Evolutionary conservation across 441 rosid genomes (phyloP).

Genomic region (Sinapis alba): DNA sequence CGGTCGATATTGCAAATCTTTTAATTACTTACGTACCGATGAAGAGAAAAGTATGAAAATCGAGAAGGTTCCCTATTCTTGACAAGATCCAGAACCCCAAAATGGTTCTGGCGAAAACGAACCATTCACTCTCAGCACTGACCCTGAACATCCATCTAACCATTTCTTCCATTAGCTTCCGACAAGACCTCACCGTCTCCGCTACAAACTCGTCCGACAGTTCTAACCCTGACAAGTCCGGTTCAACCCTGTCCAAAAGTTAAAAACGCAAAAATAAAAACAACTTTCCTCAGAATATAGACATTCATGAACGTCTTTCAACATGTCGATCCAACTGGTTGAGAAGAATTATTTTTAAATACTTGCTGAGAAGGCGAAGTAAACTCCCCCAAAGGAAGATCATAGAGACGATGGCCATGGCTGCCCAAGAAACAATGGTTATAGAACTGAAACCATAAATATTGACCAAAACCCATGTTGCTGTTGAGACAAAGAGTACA

Average conservation of each 20-base stretch:
- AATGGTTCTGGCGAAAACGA: slow-evolving; percentile 40
- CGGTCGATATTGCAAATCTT: background rate
- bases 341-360: background rate
- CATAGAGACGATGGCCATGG: slow-evolving; percentile 43
- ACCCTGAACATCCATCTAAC: slow-evolving; percentile 52
- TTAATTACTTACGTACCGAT: slow-evolving; percentile 36
- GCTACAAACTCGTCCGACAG: slow-evolving; percentile 42
- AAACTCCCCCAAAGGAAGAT: slow-evolving; percentile 62
- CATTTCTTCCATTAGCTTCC: slow-evolving; percentile 40
- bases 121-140: slow-evolving; percentile 54
- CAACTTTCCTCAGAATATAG: background rate
- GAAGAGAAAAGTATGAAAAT: slow-evolving; percentile 51
- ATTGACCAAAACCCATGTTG: slow-evolving; percentile 53
- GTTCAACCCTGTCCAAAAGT: slow-evolving; percentile 45
- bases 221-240: slow-evolving; percentile 45
- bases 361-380: slow-evolving; percentile 65
- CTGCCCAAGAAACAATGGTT: slow-evolving; percentile 56
- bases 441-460: slow-evolving; percentile 51
- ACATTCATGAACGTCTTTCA: background rate
- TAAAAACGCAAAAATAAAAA: background rate
- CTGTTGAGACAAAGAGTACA: slow-evolving; percentile 46
- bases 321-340: background rate
- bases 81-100: slow-evolving; percentile 50
- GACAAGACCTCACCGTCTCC: slow-evolving; percentile 39
- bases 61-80: slow-evolving; percentile 45